Evolutionary conservation across 108 stramenopile genomes (phyloP), one percentile per base, ranked within the genome.

Genomic region (Asterionellopsis glacialis): DNA sequence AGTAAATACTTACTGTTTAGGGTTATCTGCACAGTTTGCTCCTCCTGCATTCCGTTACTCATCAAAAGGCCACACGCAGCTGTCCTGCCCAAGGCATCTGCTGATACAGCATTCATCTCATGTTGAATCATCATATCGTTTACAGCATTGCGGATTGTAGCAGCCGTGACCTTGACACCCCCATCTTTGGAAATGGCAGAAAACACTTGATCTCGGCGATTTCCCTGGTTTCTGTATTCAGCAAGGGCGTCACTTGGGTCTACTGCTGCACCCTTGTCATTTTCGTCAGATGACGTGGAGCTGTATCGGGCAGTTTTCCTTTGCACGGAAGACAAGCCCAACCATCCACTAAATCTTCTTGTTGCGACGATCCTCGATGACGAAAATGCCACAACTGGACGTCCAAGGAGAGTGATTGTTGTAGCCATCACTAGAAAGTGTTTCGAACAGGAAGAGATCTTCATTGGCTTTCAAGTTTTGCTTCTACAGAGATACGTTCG

Each of bases 41-140:
- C 85, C 9, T 68, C 80, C 63, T 94, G 88, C 79, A 94, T 94
- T 15, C 89, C 93, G 65, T 84, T 89, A 15, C 78, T 72, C 45
- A 88, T 72, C 67, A 94, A 45, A 7, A 90, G 55, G 27, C 72
- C 73, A 59, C 93, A 90, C 7, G 72, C 57, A n/a, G 80, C 63
- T 22, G 84, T 51, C 50, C 88, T 67, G 45, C 88, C 89, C 5
- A 94, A 64, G 1, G 80, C 87, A 57, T 88, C 83, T 18, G 79
- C 81, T 11, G 89, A 80, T 7, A 81, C 65, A 12, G 83, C 70
- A 49, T 79, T 84, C 77, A 94, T 67, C 45, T 71, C 70, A 43
- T 94, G 93, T 43, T 74, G 73, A n/a, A 90, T 77, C 77, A 82
- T 83, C 47, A 87, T 45, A 56, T 94, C 89, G 56, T 94, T 94